Evolutionary conservation across 1,284 basidiomycete genomes (phyloP).

Genomic region (Irpex sp.): DNA sequence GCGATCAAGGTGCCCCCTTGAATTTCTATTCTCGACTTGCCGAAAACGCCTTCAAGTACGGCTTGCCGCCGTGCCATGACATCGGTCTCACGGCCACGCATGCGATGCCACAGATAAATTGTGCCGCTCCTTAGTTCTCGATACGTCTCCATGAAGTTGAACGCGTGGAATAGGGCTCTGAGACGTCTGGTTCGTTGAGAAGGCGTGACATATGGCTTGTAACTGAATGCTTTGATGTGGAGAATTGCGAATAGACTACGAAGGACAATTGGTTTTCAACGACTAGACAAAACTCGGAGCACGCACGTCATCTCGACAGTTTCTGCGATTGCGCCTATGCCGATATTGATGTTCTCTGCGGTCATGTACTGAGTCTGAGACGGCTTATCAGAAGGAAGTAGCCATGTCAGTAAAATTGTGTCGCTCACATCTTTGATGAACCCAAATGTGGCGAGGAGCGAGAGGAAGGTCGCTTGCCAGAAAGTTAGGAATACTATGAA

Average conservation of each 20-base stretch:
- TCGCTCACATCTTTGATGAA: slow-evolving; percentile 62
- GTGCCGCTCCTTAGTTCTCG: slow-evolving; percentile 54
- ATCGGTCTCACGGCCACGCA: slow-evolving; percentile 49
- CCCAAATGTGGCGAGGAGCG: slow-evolving; percentile 54
- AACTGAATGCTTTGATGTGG: slow-evolving; percentile 75
- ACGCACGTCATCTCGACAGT: slow-evolving; percentile 77
- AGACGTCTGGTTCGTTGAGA: slow-evolving; percentile 43
- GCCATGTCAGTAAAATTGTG: slow-evolving; percentile 2
- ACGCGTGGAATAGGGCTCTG: slow-evolving; percentile 55
- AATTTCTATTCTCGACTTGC: slow-evolving; percentile 25
- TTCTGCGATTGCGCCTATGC: slow-evolving; percentile 65
- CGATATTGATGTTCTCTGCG: slow-evolving; percentile 71
- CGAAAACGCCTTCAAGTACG: slow-evolving; percentile 50
- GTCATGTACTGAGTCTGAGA: slow-evolving; percentile 65
- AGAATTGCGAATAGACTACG: slow-evolving; percentile 61
- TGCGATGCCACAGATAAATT: slow-evolving; percentile 49
- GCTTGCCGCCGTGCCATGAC: slow-evolving; percentile 42
- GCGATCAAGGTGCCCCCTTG: background rate
- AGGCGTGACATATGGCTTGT: slow-evolving; percentile 52
- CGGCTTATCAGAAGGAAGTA: background rate
- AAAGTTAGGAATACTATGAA: slow-evolving; percentile 70
- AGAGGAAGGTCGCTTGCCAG: slow-evolving; percentile 70
- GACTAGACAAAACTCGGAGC: background rate
- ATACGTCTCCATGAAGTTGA: slow-evolving; percentile 66
- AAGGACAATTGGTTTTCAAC: background rate